Conservation (phyloP, 140 eudicot species). For the Flaveria floridana region DNA sequence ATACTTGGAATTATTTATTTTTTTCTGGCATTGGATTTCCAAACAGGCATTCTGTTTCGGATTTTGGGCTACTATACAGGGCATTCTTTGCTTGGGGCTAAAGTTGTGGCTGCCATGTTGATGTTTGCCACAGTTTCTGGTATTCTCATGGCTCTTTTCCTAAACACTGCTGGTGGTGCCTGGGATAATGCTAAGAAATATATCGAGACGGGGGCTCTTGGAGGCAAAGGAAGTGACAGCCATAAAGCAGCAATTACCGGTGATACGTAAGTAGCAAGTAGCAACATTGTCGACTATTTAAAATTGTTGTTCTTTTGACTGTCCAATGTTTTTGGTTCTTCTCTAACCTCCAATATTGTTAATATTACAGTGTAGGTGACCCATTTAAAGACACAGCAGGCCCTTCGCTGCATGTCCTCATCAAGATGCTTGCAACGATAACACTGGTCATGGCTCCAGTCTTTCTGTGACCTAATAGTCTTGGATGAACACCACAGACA, state of each 20-base stretch:
- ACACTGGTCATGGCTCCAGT: constrained; percentile 98
- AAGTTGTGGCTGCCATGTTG: constrained; percentile 89
- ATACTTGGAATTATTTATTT: not conserved
- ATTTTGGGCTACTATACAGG: constrained; percentile 85
- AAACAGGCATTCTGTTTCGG: constrained; percentile 80
- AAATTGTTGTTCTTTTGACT: not conserved
- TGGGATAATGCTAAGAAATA: constrained; percentile 99
- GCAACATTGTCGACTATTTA: not conserved
- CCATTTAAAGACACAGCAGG: constrained; percentile 99
- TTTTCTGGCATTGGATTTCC: not conserved
- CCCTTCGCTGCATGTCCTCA: constrained; percentile 91
- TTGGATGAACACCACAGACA: too few species aligned
- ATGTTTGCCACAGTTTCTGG: constrained; percentile 99
- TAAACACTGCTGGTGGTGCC: constrained; percentile 99
- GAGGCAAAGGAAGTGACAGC: constrained; percentile 97
- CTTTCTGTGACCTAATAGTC: constrained; percentile 40
- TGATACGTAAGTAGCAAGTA: constrained; percentile 86
- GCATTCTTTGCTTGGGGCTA: constrained; percentile 90
- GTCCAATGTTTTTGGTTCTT: not conserved
- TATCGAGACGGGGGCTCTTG: constrained; percentile 91
- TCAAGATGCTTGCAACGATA: constrained; percentile 92
- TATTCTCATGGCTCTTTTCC: constrained; percentile 95
- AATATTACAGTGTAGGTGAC: constrained; percentile 79
- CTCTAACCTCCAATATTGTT: not conserved
- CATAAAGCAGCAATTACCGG: constrained; percentile 98